Conservation (phyloP, 225 moss, liverwort and hornwort species). For the Pseudisothecium myosuroides region DNA sequence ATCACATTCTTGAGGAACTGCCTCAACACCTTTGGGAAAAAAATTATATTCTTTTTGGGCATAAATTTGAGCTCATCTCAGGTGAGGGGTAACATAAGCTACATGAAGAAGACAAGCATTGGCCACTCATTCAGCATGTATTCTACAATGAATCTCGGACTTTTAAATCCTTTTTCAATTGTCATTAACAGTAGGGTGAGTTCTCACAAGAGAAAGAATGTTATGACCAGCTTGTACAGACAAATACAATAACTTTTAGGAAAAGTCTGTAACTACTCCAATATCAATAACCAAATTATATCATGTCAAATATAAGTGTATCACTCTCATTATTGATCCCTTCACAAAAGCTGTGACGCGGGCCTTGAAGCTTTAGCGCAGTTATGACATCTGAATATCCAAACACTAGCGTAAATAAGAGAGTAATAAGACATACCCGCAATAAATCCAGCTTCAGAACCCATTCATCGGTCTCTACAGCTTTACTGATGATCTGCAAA, state of each 20-base stretch:
- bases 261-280: not conserved
- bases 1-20: not conserved
- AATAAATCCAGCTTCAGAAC: slow-evolving; percentile 61
- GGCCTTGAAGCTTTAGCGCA: not conserved
- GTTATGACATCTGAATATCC: not conserved
- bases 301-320: not conserved
- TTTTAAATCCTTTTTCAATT: not conserved
- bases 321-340: not conserved
- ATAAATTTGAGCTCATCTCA: not conserved
- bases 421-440: slow-evolving; percentile 3
- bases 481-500: slow-evolving; percentile 38
- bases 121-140: not conserved
- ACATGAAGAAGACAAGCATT: not conserved
- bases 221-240: not conserved
- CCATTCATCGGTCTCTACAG: slow-evolving; percentile 57
- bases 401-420: not conserved
- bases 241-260: not conserved
- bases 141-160: not conserved
- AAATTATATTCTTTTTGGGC: not conserved
- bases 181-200: not conserved
- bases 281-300: not conserved
- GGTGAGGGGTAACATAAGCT: not conserved
- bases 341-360: not conserved
- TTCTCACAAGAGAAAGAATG: not conserved
- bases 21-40: not conserved